Percentiles rank a stretch among this genome's conserved stretches.
Evolutionary conservation across 2,329 filamentous ascomycete species (phyloP).

Genomic region (Scytalidium sp.): DNA sequence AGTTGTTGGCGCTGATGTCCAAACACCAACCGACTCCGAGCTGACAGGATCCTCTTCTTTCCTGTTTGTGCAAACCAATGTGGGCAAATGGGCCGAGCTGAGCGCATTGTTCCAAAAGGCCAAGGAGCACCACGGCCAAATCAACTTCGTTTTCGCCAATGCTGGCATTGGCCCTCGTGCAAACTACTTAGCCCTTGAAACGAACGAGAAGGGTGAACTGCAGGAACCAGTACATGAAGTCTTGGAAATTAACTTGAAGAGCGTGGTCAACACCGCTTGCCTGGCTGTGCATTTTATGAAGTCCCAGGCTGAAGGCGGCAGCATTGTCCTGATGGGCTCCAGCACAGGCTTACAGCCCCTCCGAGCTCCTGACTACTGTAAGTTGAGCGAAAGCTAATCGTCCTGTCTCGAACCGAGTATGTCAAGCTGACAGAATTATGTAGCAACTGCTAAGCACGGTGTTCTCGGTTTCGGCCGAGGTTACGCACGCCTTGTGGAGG

Average conservation of each 20-base stretch:
- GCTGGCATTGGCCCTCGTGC: constrained; percentile 49
- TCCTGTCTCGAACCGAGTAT: neutral
- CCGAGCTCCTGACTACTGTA: constrained; percentile 48
- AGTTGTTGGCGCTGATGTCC: constrained; percentile 53
- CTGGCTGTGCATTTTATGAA: constrained; percentile 50
- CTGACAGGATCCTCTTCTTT: constrained; percentile 22
- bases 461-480: constrained; percentile 51
- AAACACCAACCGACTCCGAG: constrained; percentile 30
- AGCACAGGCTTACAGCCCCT: constrained; percentile 48
- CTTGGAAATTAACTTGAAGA: constrained; percentile 49
- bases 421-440: constrained; percentile 2
- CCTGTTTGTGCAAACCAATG: constrained; percentile 37
- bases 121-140: constrained; percentile 27
- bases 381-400: constrained; percentile 11
- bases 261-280: constrained; percentile 46
- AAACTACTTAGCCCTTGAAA: constrained; percentile 43
- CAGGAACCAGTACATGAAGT: constrained; percentile 39
- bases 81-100: constrained; percentile 43
- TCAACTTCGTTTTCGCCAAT: constrained; percentile 35
- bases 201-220: constrained; percentile 47
- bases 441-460: constrained; percentile 51
- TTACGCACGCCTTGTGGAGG: constrained; percentile 35
- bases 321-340: constrained; percentile 52
- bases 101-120: constrained; percentile 48
- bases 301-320: constrained; percentile 43